Evolutionary conservation across 768 basidiomycete genomes (phyloP), one percentile per base, ranked within the genome.

Genomic region (Lactarius evosmus): DNA sequence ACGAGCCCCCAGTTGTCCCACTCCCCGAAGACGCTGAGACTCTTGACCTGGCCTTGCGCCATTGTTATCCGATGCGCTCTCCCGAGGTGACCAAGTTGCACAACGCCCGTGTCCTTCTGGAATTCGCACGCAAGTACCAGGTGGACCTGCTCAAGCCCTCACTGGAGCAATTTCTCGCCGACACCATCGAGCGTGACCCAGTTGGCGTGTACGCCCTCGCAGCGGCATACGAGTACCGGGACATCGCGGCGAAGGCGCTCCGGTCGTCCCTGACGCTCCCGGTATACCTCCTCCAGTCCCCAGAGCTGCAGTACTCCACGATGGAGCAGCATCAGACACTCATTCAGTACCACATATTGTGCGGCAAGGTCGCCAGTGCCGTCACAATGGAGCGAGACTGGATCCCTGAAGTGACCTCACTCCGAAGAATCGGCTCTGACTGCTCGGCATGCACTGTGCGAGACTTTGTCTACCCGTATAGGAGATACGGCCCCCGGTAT

Each of bases 121-220:
- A 66, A 27, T 66, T 63, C 33, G 34, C 60, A 2, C 56, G 52
- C 44, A 66, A 68, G 55, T 68, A 68, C 44, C 60, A 53, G 17
- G 54, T 68, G 19, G 33, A 58, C 1, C 50, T 27, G 29, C 27
- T 66, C 25, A 16, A 32, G 16, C 7, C 25, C 33, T 14, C 33
- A 1, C 40, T 56, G 16, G 41, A 4, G 5, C 27, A 8, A 4
- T 56, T 29, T 33, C 65, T 68, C 49, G 29, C 9, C 6, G 46
- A 40, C 22, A n/a, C 19, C 19, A 25, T 62, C n/a, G 53, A 66
- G 27, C 9, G 7, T 5, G 65, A 68, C 38, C 65, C 65, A 4
- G 60, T 59, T 17, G 65, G 61, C 22, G 67, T 60, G 40, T 66
- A 62, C 40, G 60, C 53, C 25, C 32, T 66, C 27, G 64, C 60